A percentile compares a stretch with the other conserved stretches of the same genome.
Conservation (phyloP, 805 yeast species). For the Candida boidinii region DNA sequence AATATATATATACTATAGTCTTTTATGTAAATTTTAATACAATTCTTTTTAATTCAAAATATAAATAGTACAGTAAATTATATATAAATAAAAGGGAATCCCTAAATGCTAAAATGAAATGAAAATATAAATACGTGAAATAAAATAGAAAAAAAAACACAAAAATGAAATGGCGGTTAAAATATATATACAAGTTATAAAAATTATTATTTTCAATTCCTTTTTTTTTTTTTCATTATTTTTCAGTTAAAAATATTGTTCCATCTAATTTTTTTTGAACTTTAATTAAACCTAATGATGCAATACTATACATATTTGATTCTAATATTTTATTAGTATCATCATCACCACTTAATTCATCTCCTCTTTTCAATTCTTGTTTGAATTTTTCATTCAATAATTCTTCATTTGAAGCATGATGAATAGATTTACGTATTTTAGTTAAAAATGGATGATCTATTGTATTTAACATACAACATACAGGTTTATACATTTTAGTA, state of each 20-base stretch:
- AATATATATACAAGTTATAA: not conserved
- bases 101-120: not conserved
- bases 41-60: not conserved
- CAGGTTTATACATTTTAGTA: slow-evolving; percentile 6
- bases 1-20: not conserved
- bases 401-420: no score
- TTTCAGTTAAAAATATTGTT: slow-evolving; percentile 10
- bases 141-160: not conserved
- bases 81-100: not conserved
- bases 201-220: no score
- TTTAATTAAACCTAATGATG: slow-evolving; percentile 16
- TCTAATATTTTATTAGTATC: slow-evolving; percentile 3
- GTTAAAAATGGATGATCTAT: slow-evolving; percentile 15
- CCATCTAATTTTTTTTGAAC: slow-evolving; percentile 13
- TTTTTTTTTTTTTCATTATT: no score
- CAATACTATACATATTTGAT: slow-evolving; percentile 15
- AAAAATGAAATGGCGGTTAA: not conserved
- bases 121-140: not conserved
- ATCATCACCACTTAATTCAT: not conserved
- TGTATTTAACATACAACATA: slow-evolving; percentile 14
- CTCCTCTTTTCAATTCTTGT: not conserved
- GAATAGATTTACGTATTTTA: slow-evolving; percentile 4
- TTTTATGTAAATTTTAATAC: not conserved
- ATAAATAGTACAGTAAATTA: not conserved
- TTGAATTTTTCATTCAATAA: no score